A percentile compares a stretch with the other conserved stretches of the same genome.
phyloP scores from a whole-genome alignment of 2,329 filamentous ascomycete species.

The Alternaria ethzedia region DNA sequence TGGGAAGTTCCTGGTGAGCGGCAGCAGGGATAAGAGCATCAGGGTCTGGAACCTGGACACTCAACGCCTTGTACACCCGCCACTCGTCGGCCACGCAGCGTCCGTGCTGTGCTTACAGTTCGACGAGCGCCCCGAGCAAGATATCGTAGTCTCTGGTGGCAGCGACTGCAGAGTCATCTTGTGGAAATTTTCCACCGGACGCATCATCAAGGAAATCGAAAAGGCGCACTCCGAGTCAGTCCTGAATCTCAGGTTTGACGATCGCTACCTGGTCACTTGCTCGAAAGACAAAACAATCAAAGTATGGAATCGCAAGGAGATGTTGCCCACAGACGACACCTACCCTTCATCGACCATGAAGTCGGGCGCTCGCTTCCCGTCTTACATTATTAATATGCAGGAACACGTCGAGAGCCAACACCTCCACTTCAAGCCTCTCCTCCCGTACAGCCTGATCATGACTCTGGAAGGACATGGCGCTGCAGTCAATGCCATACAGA shows the following conservation, averaged over 20 bases:
- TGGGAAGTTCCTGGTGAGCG: constrained; percentile 85
- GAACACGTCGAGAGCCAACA: constrained; percentile 44
- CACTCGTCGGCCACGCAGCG: constrained; percentile 77
- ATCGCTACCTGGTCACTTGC: constrained; percentile 89
- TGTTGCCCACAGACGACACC: constrained; percentile 48
- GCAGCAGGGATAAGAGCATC: constrained; percentile 86
- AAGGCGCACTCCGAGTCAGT: constrained; percentile 89
- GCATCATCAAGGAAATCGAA: constrained; percentile 76
- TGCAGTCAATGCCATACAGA: constrained; percentile 95
- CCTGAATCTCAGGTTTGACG: constrained; percentile 90
- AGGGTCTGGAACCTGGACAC: constrained; percentile 90
- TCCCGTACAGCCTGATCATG: constrained; percentile 78
- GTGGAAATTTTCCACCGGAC: constrained; percentile 91
- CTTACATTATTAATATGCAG: constrained; percentile 61
- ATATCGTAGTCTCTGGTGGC: constrained; percentile 93
- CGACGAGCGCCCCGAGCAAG: constrained; percentile 83
- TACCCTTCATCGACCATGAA: constrained; percentile 51
- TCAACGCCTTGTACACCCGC: constrained; percentile 74
- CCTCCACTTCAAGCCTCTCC: constrained; percentile 61
- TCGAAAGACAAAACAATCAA: constrained; percentile 98
- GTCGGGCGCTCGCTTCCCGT: constrained; percentile 55
- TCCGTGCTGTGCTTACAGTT: constrained; percentile 96
- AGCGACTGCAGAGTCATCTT: constrained; percentile 90
- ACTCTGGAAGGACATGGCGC: constrained; percentile 83
- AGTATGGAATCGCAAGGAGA: constrained; percentile 79